Conservation (phyloP, 768 basidiomycete species). For the Podaxis sp. region DNA sequence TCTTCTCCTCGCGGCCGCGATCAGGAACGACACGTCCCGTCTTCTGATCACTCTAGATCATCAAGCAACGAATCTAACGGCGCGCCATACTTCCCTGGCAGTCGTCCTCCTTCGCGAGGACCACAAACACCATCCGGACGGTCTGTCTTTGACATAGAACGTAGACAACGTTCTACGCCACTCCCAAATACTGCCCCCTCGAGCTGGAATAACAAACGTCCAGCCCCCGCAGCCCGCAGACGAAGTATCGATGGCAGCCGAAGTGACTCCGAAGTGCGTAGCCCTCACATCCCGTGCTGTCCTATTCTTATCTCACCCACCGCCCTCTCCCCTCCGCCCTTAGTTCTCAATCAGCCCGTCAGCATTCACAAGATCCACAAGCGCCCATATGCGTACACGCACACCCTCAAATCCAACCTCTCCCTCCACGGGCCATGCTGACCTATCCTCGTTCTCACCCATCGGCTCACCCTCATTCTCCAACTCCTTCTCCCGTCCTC, state of each 20-base stretch:
- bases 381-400: slow-evolving; percentile 43
- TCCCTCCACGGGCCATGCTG: slow-evolving; percentile 28
- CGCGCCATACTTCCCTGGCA: slow-evolving; percentile 34
- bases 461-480: slow-evolving; percentile 38
- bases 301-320: neutral
- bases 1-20: slow-evolving; percentile 33
- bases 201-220: slow-evolving; percentile 64
- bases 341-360: neutral
- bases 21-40: slow-evolving; percentile 7
- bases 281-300: neutral
- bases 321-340: slow-evolving; percentile 6
- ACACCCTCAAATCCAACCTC: slow-evolving; percentile 74
- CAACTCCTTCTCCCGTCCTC: slow-evolving; percentile 48
- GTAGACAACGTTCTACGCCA: slow-evolving; percentile 69
- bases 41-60: slow-evolving; percentile 33
- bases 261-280: slow-evolving; percentile 73
- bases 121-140: slow-evolving; percentile 48
- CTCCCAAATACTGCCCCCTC: slow-evolving; percentile 55
- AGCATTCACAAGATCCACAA: slow-evolving; percentile 38
- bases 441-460: slow-evolving; percentile 24
- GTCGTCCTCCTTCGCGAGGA: slow-evolving; percentile 51
- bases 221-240: slow-evolving; percentile 59
- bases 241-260: slow-evolving; percentile 72
- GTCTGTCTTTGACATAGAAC: slow-evolving; percentile 67
- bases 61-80: slow-evolving; percentile 53